Evolutionary conservation across 2,329 filamentous ascomycete genomes (phyloP).

Genomic region (Emericellopsis atlantica): DNA sequence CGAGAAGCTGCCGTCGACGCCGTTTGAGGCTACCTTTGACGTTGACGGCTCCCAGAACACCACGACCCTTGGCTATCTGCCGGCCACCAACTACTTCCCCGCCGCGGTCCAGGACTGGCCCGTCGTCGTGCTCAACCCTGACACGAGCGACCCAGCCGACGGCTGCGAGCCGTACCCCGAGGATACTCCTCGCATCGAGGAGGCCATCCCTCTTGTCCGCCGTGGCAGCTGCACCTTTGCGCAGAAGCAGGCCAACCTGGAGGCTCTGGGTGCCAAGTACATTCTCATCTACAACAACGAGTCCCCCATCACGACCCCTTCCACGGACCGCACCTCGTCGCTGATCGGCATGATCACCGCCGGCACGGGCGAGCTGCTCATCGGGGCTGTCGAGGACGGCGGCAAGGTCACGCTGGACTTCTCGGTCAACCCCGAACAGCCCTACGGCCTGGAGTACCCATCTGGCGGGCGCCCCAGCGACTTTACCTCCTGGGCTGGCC

Average conservation of each 20-base stretch:
- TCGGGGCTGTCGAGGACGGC: constrained; percentile 26
- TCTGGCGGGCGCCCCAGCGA: neutral
- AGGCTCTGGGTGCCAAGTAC: constrained; percentile 43
- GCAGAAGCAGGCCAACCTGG: constrained; percentile 39
- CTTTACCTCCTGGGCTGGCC: constrained; percentile 1
- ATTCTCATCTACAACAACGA: constrained; percentile 49
- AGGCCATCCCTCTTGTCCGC: constrained; percentile 45
- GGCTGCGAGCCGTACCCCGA: constrained; percentile 39
- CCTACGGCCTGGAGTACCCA: neutral
- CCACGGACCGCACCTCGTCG: constrained; percentile 15
- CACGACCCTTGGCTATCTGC: constrained; percentile 27
- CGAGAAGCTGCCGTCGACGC: constrained; percentile 24
- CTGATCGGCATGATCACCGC: constrained; percentile 28
- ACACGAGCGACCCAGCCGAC: constrained; percentile 33
- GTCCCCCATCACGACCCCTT: constrained; percentile 5
- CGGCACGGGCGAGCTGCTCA: constrained; percentile 28
- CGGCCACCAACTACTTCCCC: constrained; percentile 19
- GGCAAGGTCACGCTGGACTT: constrained; percentile 20
- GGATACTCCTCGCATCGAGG: constrained; percentile 42
- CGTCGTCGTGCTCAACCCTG: constrained; percentile 30
- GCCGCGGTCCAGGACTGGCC: constrained; percentile 19
- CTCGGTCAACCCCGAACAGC: neutral
- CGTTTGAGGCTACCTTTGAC: constrained; percentile 26
- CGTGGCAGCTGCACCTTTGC: constrained; percentile 44
- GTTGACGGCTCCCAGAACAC: constrained; percentile 18